Conservation (phyloP, 495 filamentous ascomycete genomes). For the Penicillium coffeae region DNA sequence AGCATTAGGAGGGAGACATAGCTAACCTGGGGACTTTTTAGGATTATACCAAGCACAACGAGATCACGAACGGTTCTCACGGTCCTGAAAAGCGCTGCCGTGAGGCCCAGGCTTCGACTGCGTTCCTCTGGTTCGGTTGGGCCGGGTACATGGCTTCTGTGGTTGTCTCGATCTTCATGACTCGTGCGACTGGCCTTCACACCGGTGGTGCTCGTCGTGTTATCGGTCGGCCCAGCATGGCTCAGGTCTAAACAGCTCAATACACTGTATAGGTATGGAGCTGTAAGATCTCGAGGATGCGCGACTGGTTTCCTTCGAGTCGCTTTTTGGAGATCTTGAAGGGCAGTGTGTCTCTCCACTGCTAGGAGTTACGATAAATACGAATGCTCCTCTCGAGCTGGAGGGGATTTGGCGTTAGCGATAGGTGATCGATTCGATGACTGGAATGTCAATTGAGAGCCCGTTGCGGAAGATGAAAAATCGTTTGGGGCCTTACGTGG, state of each 20-base stretch:
- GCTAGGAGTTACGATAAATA: neutral
- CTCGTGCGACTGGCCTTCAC: constrained; percentile 34
- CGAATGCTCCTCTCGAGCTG: neutral
- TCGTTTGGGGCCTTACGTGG: neutral
- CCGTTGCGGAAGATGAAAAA: neutral
- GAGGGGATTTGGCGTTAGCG: neutral
- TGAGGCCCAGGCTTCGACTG: constrained; percentile 62
- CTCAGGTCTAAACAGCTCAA: constrained; percentile 52
- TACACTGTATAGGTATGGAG: too few relatives aligned
- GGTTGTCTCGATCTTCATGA: constrained; percentile 46
- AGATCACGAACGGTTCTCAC: constrained; percentile 55
- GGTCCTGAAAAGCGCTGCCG: constrained; percentile 57
- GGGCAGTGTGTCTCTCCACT: neutral
- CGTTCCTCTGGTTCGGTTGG: constrained; percentile 74
- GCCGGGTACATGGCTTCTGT: constrained; percentile 53
- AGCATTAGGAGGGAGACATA: neutral
- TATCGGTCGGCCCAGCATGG: constrained; percentile 53
- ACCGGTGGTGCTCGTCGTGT: constrained; percentile 33
- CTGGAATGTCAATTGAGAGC: neutral
- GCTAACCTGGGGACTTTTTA: constrained; percentile 1
- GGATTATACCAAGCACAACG: constrained; percentile 52
- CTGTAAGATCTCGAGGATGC: neutral
- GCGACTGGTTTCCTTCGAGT: neutral
- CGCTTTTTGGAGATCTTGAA: too few relatives aligned
- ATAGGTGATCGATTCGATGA: neutral